phyloP scores from a whole-genome alignment of 208 protist species.

The Tritrichomonas musculus region DNA sequence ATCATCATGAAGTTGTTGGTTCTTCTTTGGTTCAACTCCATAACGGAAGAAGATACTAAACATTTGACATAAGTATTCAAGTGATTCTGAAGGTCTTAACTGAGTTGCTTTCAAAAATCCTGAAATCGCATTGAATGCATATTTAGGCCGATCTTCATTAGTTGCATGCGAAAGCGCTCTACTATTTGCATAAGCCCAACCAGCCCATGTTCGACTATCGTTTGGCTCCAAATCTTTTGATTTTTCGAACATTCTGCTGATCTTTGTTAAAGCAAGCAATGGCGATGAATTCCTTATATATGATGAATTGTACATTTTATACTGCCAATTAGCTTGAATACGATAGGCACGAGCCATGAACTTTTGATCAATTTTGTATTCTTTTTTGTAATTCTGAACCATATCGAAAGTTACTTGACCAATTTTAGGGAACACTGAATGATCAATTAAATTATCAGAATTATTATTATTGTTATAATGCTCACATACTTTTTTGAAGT shows the following conservation, averaged over 20 bases:
- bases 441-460: too few relatives aligned
- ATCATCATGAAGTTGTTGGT: background rate
- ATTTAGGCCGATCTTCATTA: background rate
- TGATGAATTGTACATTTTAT: background rate
- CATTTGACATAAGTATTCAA: conserved; percentile 16
- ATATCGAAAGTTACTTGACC: background rate
- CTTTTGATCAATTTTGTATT: background rate
- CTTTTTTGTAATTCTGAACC: background rate
- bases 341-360: background rate
- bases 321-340: background rate
- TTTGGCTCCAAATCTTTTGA: background rate
- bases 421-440: too few relatives aligned
- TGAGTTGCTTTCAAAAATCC: background rate
- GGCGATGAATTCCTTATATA: background rate
- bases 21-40: background rate
- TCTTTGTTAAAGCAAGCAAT: background rate
- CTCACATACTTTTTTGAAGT: too few relatives aligned
- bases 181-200: background rate
- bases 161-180: background rate
- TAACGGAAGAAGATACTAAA: background rate
- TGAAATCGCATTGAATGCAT: background rate
- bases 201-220: background rate
- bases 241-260: background rate
- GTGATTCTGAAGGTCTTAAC: background rate
- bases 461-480: too few relatives aligned